A percentile compares a stretch with the other conserved stretches of the same genome.
phyloP scores from a whole-genome alignment of 805 yeast species.

The Candida gorgasii region DNA sequence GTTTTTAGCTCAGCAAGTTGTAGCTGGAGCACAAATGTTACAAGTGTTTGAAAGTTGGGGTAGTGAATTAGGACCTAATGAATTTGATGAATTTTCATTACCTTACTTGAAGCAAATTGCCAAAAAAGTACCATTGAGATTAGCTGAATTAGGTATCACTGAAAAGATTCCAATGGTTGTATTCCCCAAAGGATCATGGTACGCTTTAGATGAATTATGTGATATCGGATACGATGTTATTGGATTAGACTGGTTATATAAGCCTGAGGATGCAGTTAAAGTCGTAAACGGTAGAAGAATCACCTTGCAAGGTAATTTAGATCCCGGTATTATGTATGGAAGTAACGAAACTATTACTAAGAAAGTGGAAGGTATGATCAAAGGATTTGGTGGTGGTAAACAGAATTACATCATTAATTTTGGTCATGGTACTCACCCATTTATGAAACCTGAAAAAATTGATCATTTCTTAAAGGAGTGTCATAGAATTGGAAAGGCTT shows the following conservation, averaged over 20 bases:
- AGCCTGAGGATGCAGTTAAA: constrained; percentile 81
- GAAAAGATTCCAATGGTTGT: constrained; percentile 84
- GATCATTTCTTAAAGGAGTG: constrained; percentile 84
- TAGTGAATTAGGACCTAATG: constrained; percentile 90
- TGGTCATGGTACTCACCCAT: constrained; percentile 98
- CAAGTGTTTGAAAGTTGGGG: constrained; percentile 99
- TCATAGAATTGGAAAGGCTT: constrained; percentile 66
- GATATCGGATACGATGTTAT: constrained; percentile 80
- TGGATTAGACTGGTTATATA: constrained; percentile 91
- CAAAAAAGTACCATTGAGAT: constrained; percentile 62
- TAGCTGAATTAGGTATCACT: constrained; percentile 66
- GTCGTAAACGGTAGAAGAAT: constrained; percentile 71
- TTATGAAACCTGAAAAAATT: constrained; percentile 91
- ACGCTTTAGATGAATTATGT: constrained; percentile 84
- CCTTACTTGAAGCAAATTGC: constrained; percentile 85
- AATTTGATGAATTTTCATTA: constrained; percentile 83
- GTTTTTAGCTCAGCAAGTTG: constrained; percentile 89
- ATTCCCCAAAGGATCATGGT: constrained; percentile 97
- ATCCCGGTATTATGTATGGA: constrained; percentile 95
- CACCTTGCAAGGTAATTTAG: constrained; percentile 90
- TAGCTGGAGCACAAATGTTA: constrained; percentile 97
- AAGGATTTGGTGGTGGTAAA: constrained; percentile 93
- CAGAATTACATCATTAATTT: constrained; percentile 89
- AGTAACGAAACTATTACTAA: constrained; percentile 73
- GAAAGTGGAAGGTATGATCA: constrained; percentile 85